A percentile compares a stretch with the other conserved stretches of the same genome.
Evolutionary conservation across 768 basidiomycete genomes (phyloP).

Genomic region (Pleurotus cornucopiae): DNA sequence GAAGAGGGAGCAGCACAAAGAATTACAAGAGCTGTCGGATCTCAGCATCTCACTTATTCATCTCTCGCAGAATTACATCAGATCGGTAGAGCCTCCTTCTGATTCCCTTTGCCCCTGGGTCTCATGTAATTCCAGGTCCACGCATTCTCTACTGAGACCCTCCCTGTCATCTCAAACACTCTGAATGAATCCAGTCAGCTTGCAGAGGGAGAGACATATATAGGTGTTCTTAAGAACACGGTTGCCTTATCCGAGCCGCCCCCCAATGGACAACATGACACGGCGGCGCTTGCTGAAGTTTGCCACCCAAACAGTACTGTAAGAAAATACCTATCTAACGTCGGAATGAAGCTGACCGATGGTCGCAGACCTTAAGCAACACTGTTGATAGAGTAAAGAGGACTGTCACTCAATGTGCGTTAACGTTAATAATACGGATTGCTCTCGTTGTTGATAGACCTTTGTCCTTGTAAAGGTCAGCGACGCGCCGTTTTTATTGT

Average conservation of each 20-base stretch:
- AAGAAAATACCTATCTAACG: neutral
- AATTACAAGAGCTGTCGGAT: slow-evolving; percentile 4
- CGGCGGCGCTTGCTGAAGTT: neutral
- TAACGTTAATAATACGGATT: no score
- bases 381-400: neutral
- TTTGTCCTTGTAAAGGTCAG: neutral
- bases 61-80: neutral
- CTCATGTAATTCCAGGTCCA: neutral
- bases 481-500: neutral
- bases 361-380: neutral
- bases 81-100: neutral
- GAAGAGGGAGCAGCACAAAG: neutral
- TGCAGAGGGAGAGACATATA: neutral
- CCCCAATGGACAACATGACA: neutral
- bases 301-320: neutral
- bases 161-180: neutral
- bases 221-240: neutral
- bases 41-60: neutral
- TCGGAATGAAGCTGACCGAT: no score
- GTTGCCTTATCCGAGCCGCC: no score
- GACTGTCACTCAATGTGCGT: neutral
- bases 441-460: neutral
- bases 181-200: neutral
- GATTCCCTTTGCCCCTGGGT: neutral
- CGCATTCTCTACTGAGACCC: neutral